These are phyloP conservation scores for Amoebophrya sp. DNA, from an alignment of 169 alveolate species.

Conservation along the genomic window DNA sequence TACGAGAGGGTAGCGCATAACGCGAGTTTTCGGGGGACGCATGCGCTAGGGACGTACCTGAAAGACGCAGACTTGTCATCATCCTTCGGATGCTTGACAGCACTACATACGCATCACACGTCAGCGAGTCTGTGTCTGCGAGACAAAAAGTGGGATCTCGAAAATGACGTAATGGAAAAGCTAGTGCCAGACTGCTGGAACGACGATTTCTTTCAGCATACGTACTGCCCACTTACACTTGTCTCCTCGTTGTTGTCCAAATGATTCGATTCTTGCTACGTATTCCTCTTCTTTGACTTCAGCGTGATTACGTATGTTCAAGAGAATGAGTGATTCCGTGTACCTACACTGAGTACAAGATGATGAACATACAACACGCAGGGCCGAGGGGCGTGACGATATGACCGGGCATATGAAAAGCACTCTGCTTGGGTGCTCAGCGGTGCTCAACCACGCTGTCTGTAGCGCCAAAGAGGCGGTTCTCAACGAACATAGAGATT, in stretches of 20 bases:
- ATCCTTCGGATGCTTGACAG: not conserved
- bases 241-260: too few species aligned
- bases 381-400: slow-evolving; percentile 19
- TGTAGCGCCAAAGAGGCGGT: not conserved
- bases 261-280: too few species aligned
- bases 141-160: not conserved
- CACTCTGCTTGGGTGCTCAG: slow-evolving; percentile 1
- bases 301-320: too few species aligned
- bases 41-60: not conserved
- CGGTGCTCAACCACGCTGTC: not conserved
- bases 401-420: not conserved
- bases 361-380: too few species aligned
- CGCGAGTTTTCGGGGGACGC: not conserved
- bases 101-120: not conserved
- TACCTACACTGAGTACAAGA: too few species aligned
- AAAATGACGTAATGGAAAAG: not conserved
- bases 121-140: not conserved
- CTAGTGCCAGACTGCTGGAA: not conserved
- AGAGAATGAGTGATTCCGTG: too few species aligned
- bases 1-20: not conserved
- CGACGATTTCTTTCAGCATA: not conserved
- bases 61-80: not conserved
- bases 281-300: too few species aligned
- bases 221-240: too few species aligned
- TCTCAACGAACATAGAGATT: not conserved